phyloP scores from a whole-genome alignment of 129 eudicot species.

The Cynara cardunculus region DNA sequence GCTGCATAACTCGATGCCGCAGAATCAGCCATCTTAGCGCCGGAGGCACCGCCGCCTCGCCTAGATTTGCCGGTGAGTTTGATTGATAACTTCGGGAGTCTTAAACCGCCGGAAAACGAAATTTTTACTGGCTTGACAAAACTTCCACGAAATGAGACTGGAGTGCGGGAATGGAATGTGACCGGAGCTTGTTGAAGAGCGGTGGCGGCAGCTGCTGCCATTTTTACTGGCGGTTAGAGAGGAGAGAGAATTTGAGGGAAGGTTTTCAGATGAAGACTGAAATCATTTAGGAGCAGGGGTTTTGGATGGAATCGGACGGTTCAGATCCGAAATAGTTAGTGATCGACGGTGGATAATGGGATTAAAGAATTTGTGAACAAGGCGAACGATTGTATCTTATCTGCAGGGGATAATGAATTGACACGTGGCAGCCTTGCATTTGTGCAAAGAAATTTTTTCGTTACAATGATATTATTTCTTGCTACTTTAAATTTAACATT shows the following conservation, averaged over 20 bases:
- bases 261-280: neutral
- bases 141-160: constrained; percentile 27
- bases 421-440: constrained; percentile 31
- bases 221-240: constrained; percentile 22
- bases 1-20: constrained; percentile 76
- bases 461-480: neutral
- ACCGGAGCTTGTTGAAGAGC: constrained; percentile 52
- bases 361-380: constrained; percentile 19
- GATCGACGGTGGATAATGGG: constrained; percentile 38
- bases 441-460: constrained; percentile 3
- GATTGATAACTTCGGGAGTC: constrained; percentile 39
- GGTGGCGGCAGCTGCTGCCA: constrained; percentile 51
- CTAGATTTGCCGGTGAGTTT: constrained; percentile 35
- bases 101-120: constrained; percentile 45
- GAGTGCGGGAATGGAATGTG: constrained; percentile 42
- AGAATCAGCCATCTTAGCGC: constrained; percentile 44
- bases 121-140: constrained; percentile 14
- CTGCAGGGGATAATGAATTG: constrained; percentile 33
- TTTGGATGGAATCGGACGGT: constrained; percentile 36
- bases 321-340: neutral
- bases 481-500: no score
- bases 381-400: constrained; percentile 34
- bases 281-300: constrained; percentile 10
- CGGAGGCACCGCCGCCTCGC: constrained; percentile 38
- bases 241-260: neutral